Conservation (phyloP, 768 basidiomycete genomes). For the Calvatia gigantea region DNA sequence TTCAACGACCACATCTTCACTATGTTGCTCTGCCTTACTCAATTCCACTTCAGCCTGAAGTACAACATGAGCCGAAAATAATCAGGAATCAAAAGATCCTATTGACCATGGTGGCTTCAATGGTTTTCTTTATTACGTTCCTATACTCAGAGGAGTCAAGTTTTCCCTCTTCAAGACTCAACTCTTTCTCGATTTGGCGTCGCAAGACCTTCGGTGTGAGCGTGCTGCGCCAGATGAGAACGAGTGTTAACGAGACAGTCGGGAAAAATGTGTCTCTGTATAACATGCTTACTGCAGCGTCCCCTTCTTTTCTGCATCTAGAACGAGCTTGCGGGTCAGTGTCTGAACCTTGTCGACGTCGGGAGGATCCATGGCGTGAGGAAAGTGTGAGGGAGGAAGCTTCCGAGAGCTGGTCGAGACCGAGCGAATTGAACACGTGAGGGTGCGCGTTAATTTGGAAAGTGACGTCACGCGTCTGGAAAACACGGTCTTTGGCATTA, state of each 20-base stretch:
- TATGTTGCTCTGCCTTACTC: slow-evolving; percentile 1
- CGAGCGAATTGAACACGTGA: no score
- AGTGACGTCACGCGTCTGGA: no score
- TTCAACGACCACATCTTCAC: slow-evolving; percentile 11
- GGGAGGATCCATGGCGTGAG: not conserved
- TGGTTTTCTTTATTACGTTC: slow-evolving; percentile 39
- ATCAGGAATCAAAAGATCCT: not conserved
- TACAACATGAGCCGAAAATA: not conserved
- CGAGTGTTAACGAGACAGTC: not conserved
- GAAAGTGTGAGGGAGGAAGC: not conserved
- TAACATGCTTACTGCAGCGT: slow-evolving; percentile 24
- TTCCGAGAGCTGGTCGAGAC: no score
- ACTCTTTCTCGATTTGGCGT: slow-evolving; percentile 41
- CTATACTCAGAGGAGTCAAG: slow-evolving; percentile 45
- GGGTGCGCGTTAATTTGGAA: no score
- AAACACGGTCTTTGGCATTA: no score
- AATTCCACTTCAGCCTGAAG: slow-evolving; percentile 7
- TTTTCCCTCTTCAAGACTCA: slow-evolving; percentile 39
- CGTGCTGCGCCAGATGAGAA: slow-evolving; percentile 23
- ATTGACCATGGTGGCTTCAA: slow-evolving; percentile 34
- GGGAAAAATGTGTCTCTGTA: not conserved
- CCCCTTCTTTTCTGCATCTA: slow-evolving; percentile 22
- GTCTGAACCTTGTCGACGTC: not conserved
- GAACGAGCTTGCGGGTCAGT: slow-evolving; percentile 14
- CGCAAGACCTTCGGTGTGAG: slow-evolving; percentile 52